Conservation (phyloP, 441 rosid species). For the Euphorbia schlechtendalii region DNA sequence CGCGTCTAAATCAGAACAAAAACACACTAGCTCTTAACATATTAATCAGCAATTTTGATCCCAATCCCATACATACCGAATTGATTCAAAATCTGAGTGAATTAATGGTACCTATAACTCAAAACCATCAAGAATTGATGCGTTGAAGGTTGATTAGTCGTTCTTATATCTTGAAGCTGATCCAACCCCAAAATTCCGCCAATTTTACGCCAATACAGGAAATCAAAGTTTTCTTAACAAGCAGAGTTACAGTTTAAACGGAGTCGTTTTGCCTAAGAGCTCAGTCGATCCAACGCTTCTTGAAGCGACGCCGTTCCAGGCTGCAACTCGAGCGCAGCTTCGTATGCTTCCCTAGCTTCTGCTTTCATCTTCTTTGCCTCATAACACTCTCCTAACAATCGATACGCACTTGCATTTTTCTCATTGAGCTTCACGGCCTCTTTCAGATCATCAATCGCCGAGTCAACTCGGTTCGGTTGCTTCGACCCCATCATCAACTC, state of each 20-base stretch:
- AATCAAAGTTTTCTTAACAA: too few relatives aligned
- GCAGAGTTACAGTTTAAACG: background rate
- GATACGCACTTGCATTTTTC: constrained; percentile 31
- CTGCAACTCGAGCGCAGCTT: constrained; percentile 36
- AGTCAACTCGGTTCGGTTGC: constrained; percentile 23
- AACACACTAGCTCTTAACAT: too few relatives aligned
- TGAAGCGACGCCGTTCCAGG: constrained; percentile 27
- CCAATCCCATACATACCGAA: too few relatives aligned
- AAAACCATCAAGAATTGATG: too few relatives aligned
- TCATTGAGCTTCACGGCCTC: constrained; percentile 17
- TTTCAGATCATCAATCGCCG: constrained; percentile 43
- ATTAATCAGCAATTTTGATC: too few relatives aligned
- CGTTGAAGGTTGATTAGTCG: too few relatives aligned
- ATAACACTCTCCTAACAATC: constrained; percentile 51
- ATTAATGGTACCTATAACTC: too few relatives aligned
- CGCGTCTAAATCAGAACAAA: too few relatives aligned
- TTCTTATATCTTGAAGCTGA: too few relatives aligned
- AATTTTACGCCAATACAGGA: too few relatives aligned
- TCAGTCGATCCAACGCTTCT: constrained; percentile 18
- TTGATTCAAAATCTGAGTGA: too few relatives aligned
- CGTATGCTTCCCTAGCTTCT: constrained; percentile 40
- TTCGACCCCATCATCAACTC: constrained; percentile 40
- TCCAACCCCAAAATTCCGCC: too few relatives aligned
- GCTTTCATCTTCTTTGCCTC: constrained; percentile 40
- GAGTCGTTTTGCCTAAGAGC: background rate